Base-by-base conservation (phyloP, 768 basidiomycete species). In the Tricholomella constricta region DNA sequence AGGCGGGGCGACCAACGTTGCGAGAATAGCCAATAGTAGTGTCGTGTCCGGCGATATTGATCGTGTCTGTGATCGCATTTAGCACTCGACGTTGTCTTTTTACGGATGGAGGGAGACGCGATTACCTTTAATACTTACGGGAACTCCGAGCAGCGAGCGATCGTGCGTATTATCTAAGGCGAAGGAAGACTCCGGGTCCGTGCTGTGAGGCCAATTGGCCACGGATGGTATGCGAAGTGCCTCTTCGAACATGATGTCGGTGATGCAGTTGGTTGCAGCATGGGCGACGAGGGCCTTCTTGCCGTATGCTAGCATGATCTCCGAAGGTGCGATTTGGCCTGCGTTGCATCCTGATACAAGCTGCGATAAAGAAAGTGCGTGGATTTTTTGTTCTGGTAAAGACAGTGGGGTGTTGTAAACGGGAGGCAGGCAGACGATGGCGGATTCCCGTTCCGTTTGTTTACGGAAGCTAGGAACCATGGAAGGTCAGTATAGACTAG, bases 41-140 rank as follows among this genome's bases (percentile, higher is more conserved):
- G 58, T 87, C 86, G 59, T 79, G 79, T 1, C 85, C 85, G 31
- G 67, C 66, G 45, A 89, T 73, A 56, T 78, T 65, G 45, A 78
- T 65, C 3, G 77, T 78, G 59, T 80, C 78, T 76, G 47, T 6
- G 45, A 26, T 6, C 26, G 15, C 27, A 1, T n/a, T 43, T 14
- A 27, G 26, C 26, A 43, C 3, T 27, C 25, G 29, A 29, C 27
- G 22, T 37, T n/a, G 31, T 46, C 17, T 61, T 38, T 48, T 38
- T 14, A 10, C 51, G 29, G 20, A 15, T 17, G 31, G 11, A 3
- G 6, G 45, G 56, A 60, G 61, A 40, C 53, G 41, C 50, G 60
- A 43, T 51, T 58, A 71, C 87, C 86, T 73, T 89, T 89, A 61
- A 89, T 70, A 43, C 84, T 85, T 17, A 89, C 73, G 14, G 88